Percentiles rank a stretch among this genome's conserved stretches.
These are phyloP conservation scores for Aquilaria agallochum DNA, from an alignment of 441 rosid species.

Conservation along the genomic window DNA sequence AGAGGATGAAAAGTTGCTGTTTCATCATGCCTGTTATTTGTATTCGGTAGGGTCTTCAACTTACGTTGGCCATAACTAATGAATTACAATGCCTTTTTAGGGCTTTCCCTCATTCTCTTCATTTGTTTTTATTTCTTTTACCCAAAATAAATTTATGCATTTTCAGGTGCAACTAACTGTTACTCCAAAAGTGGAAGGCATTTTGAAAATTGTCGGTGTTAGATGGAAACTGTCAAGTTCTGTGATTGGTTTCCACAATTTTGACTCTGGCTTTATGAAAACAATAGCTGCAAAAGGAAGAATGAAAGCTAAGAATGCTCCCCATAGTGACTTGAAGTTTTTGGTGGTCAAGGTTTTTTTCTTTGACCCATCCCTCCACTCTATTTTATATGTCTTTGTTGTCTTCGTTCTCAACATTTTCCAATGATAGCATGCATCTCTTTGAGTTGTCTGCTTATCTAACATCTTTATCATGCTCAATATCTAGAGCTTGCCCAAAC, in stretches of 20 bases:
- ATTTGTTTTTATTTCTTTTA: too few species aligned
- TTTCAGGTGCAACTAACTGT: slow-evolving; percentile 84
- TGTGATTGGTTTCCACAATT: slow-evolving; percentile 67
- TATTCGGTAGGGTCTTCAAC: too few species aligned
- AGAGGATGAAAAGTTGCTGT: too few species aligned
- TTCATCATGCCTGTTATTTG: too few species aligned
- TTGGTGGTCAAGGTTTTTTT: slow-evolving; percentile 72
- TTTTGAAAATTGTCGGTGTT: slow-evolving; percentile 81
- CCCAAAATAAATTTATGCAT: not conserved
- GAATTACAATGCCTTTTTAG: too few species aligned
- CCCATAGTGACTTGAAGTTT: slow-evolving; percentile 59
- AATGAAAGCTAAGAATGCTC: slow-evolving; percentile 51
- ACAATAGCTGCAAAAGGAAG: slow-evolving; percentile 49
- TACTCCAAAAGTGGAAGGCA: slow-evolving; percentile 85
- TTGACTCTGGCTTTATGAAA: slow-evolving; percentile 46
- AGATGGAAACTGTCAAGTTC: slow-evolving; percentile 94
- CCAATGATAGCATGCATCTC: too few species aligned
- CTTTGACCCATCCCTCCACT: slow-evolving; percentile 7
- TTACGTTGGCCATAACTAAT: too few species aligned
- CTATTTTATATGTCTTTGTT: slow-evolving; percentile 15
- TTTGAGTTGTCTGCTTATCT: not conserved
- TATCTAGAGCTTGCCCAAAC: slow-evolving; percentile 83
- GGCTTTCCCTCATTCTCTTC: too few species aligned
- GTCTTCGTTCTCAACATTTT: slow-evolving; percentile 5
- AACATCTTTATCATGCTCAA: slow-evolving; percentile 9